These are phyloP conservation scores for Centaurea solstitialis DNA, from an alignment of 129 eudicot species.

Conservation along the genomic window DNA sequence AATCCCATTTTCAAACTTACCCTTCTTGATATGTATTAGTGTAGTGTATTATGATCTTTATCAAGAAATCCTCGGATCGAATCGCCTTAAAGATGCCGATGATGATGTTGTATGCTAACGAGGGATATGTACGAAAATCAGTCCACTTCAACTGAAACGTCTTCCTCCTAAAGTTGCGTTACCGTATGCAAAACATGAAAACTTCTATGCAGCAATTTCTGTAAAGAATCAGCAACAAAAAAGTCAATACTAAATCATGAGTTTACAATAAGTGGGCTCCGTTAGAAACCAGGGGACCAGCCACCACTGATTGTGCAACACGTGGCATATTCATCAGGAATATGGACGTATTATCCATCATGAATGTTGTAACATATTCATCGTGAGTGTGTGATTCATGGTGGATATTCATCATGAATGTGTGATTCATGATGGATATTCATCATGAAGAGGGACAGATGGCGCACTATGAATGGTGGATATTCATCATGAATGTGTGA, in stretches of 20 bases:
- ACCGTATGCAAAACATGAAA: constrained; percentile 47
- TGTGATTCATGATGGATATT: too few relatives aligned
- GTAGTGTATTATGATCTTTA: constrained; percentile 15
- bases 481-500: too few relatives aligned
- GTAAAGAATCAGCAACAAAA: constrained; percentile 17
- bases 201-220: constrained; percentile 78
- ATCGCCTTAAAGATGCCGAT: constrained; percentile 28
- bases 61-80: constrained; percentile 29
- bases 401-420: too few relatives aligned
- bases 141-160: constrained; percentile 35
- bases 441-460: too few relatives aligned
- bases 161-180: constrained; percentile 55
- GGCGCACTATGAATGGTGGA: too few relatives aligned
- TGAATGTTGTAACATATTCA: too few relatives aligned
- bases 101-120: constrained; percentile 33
- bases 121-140: constrained; percentile 43
- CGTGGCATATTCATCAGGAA: too few relatives aligned
- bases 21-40: constrained; percentile 34
- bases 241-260: not conserved
- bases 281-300: too few relatives aligned
- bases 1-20: constrained; percentile 33
- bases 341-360: too few relatives aligned
- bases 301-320: too few relatives aligned
- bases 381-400: too few relatives aligned
- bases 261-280: not conserved